A percentile compares a stretch with the other conserved stretches of the same genome.
Evolutionary conservation across 1,284 basidiomycete genomes (phyloP).

Genomic region (Phenoliferia sp.): DNA sequence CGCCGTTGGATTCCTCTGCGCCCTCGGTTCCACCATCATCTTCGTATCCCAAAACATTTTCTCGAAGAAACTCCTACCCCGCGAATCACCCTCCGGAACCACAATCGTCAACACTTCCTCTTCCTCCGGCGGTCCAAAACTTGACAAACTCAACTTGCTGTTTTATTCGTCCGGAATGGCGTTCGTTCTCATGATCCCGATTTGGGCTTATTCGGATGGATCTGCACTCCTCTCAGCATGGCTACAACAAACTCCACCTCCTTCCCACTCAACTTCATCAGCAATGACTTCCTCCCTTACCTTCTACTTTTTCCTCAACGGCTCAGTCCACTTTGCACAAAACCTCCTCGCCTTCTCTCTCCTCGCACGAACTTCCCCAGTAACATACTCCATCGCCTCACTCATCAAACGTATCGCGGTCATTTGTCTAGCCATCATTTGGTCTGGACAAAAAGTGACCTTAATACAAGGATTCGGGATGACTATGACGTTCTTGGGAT

Average conservation of each 20-base stretch:
- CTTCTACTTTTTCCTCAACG: slow-evolving; percentile 83
- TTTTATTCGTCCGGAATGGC: slow-evolving; percentile 94
- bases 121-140: slow-evolving; percentile 48
- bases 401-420: slow-evolving; percentile 97
- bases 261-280: neutral
- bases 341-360: slow-evolving; percentile 97
- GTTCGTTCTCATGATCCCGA: slow-evolving; percentile 87
- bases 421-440: slow-evolving; percentile 94
- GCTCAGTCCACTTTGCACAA: slow-evolving; percentile 92
- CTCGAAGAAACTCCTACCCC: slow-evolving; percentile 96
- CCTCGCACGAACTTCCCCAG: slow-evolving; percentile 89
- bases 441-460: slow-evolving; percentile 88
- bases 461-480: slow-evolving; percentile 82
- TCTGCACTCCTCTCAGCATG: slow-evolving; percentile 55
- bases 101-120: slow-evolving; percentile 41
- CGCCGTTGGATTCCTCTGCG: slow-evolving; percentile 74
- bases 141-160: slow-evolving; percentile 95
- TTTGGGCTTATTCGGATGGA: slow-evolving; percentile 85
- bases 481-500: slow-evolving; percentile 75
- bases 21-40: slow-evolving; percentile 88
- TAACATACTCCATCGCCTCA: slow-evolving; percentile 97
- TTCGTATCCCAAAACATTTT: slow-evolving; percentile 99
- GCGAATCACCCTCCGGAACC: slow-evolving; percentile 24
- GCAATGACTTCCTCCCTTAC: slow-evolving; percentile 31
- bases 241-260: slow-evolving; percentile 34